Base-by-base conservation (phyloP, 2,329 filamentous ascomycete species). In the Colletotrichum cordylinicola region DNA sequence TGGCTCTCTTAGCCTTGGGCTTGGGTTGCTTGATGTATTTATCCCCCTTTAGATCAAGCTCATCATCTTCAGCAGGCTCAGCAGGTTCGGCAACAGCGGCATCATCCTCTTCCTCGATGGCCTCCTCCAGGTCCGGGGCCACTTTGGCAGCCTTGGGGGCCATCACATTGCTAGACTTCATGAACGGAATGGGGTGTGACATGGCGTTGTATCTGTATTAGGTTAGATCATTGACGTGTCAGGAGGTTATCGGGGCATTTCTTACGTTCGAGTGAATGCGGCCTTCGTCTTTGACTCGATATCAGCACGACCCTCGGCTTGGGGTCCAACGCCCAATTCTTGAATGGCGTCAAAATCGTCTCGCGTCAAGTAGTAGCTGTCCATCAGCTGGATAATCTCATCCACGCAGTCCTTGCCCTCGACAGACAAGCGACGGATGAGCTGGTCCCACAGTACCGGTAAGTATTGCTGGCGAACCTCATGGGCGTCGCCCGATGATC, bases 21-120 rank as follows among this genome's bases (percentile, higher is more conserved):
- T 98, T 98, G 15, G 96, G 95, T 82, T 94, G 91, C 84, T 97
- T 98, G 83, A 98, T 96, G 81, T 98, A 98, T 85, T 98, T 98
- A 85, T 99, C 97, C 82, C 96, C 98, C 81, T 94, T 95, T 67
- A 98, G 84, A 82, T 98, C 95, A n/a, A 93, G 87, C 69, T 96
- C 94, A 15, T 95, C 93, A 0, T 94, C 93, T 6, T 95, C 94
- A 1, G 93, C 93, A 2, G 89, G 91, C 56, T 92, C 91, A 2
- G 86, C 90, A 4, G 87, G 83, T 43, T 91, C 90, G 2, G 91
- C 85, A 33, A 88, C 86, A 39, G 93, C 92, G n/a, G 89, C 93
- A 24, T 93, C 94, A 61, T 98, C 96, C 7, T 95, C 96, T 79
- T 98, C 96, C 65, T 98, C 96, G 70, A 99, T 94, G 3, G 96